A percentile compares a stretch with the other conserved stretches of the same genome.
Conservation (phyloP, 345 rosid species). For the Nasturtium officinale region DNA sequence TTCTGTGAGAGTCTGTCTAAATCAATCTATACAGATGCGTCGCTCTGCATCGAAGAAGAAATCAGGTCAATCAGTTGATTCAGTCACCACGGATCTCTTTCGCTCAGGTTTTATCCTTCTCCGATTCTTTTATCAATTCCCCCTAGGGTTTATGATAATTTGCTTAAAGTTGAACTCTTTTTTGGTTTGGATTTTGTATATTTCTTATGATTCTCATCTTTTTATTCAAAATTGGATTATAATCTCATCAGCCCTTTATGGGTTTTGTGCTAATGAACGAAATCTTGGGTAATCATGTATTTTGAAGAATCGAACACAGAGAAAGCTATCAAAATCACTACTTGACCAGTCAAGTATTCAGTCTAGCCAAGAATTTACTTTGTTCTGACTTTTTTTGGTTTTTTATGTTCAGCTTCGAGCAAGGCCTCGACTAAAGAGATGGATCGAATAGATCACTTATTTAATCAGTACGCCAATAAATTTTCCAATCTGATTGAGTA, state of each 20-base stretch:
- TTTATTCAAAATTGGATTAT: background rate
- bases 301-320: background rate
- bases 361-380: background rate
- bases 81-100: constrained; percentile 80
- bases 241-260: background rate
- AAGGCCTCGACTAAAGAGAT: constrained; percentile 90
- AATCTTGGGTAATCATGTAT: background rate
- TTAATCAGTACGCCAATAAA: constrained; percentile 65
- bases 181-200: background rate
- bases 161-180: background rate
- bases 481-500: constrained; percentile 88
- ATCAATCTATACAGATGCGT: constrained; percentile 66
- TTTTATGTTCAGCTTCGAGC: constrained; percentile 61
- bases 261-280: background rate
- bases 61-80: constrained; percentile 68
- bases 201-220: background rate
- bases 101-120: constrained; percentile 64
- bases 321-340: background rate
- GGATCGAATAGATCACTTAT: constrained; percentile 85
- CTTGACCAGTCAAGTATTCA: background rate
- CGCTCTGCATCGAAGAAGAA: constrained; percentile 80
- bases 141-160: constrained; percentile 37
- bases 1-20: constrained; percentile 10
- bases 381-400: background rate
- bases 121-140: background rate